Evolutionary conservation across 2,329 filamentous ascomycete species (phyloP), one percentile per base, ranked within the genome.

Genomic region (Calonectria ilicicola): DNA sequence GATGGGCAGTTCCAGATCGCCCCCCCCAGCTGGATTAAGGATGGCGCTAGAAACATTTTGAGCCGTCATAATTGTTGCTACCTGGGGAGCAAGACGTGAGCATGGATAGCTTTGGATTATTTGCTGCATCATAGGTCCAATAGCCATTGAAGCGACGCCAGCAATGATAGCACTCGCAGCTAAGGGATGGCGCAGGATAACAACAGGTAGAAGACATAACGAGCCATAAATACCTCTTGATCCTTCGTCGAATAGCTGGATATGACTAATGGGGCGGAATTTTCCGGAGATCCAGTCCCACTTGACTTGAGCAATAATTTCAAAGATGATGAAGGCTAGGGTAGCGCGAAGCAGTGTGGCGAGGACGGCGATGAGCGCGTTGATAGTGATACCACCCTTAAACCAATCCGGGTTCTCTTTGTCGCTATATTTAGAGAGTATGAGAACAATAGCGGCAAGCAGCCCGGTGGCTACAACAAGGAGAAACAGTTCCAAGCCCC

Each of bases 221-320:
- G 51, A 56, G 26, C 65, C 53, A 51, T 62, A 68, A 19, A 62
- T 29, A 6, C 53, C 65, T 12, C 65, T 15, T 9, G 53, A 68
- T 19, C 53, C 65, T 9, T 62, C 42, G 27, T 68, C 65, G n/a
- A 68, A 62, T 8, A 47, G 27, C 51, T 68, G 51, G 9, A 68
- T 3, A n/a, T 68, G 51, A 29, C 60, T 66, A 21, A 70, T 27
- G 62, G 26, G 26, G 19, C 14, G 14, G 29, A 9, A 8, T 51
- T 10, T n/a, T n/a, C n/a, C n/a, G n/a, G 68, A 70, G 2, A 66
- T 21, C 62, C 68, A 70, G 51, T 70, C 62, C 68, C 68, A 70
- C 42, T 70, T 70, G 17, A 70, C 27, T 40, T 70, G 68, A 19
- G 62, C 49, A 19, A 70, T 12, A 2, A 70, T 49, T 17, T 70